Base-by-base conservation (phyloP, 2,329 filamentous ascomycete species). In the Xylaria sp. region DNA sequence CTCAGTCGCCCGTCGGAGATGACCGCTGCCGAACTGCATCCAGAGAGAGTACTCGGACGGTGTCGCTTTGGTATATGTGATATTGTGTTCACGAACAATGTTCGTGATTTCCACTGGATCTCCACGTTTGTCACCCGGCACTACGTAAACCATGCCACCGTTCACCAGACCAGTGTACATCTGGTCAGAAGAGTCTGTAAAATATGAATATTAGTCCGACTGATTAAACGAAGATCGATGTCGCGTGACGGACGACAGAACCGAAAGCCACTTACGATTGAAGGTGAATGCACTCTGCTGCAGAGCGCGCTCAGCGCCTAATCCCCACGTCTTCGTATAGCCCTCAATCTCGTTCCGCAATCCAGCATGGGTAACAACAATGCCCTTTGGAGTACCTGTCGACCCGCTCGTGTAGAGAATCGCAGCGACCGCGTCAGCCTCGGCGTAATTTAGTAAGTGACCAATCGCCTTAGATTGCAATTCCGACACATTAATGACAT, bases 211-310 rank as follows among this genome's bases (percentile, higher is more conserved):
- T n/a, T n/a, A n/a, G n/a, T n/a, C n/a, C n/a, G n/a, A n/a, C 40
- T 43, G 25, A 10, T 23, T 13, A 78, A 57, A 0, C 66, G 55
- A 4, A 74, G 64, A 7, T 52, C 46, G 1, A 61, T 71, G 1
- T 75, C 79, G 0, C 78, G 78, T 25, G 71, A 10, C 66, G 63
- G 2, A 81, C 68, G 0, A 74, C 73, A 4, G 65, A 63, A 49
- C 79, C 72, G 6, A 74, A 73, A n/a, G n/a, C n/a, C n/a, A n/a
- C 63, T 82, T 76, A 3, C 64, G 65, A 54, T 82, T 79, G 64
- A 82, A 82, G 7, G 70, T 72, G 35, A 71, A 73, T 0, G 78
- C 70, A 29, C 72, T 78, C 59, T 80, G 77, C 49, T 80, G 77
- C 1, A 81, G 69, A 0, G 76, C 69, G 0, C 60, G 19, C 37